These are phyloP conservation scores for Alternaria incomplexa DNA, from an alignment of 2,329 filamentous ascomycete genomes.

Conservation along the genomic window DNA sequence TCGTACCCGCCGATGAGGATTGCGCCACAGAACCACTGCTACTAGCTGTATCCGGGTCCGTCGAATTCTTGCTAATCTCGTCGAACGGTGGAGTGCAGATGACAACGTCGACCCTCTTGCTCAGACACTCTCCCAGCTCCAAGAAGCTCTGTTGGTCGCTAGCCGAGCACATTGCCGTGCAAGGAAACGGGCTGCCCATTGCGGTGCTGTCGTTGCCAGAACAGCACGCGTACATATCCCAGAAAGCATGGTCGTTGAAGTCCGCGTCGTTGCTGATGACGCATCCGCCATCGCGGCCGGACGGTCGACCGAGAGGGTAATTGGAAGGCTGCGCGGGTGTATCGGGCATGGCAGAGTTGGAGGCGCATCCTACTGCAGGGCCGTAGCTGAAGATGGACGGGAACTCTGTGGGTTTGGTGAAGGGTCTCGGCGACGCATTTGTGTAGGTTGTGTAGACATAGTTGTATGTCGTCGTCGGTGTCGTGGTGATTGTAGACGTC, in stretches of 20 bases:
- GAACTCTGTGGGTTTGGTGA: conserved; percentile 15
- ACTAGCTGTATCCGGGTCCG: background rate
- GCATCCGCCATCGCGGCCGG: conserved; percentile 11
- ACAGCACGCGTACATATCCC: conserved; percentile 30
- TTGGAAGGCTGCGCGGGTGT: conserved; percentile 7
- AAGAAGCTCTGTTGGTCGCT: conserved; percentile 14
- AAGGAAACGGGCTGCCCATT: conserved; percentile 7
- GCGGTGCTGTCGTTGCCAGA: conserved; percentile 10
- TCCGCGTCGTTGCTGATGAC: conserved; percentile 26
- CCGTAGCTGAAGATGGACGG: conserved; percentile 21
- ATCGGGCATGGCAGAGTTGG: background rate
- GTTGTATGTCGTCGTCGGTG: conserved; percentile 18
- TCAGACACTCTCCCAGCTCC: conserved; percentile 28
- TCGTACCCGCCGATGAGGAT: background rate
- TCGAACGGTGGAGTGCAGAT: conserved; percentile 17
- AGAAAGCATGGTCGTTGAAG: conserved; percentile 30
- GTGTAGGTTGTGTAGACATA: conserved; percentile 21
- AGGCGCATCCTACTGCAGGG: conserved; percentile 7
- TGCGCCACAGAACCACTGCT: conserved; percentile 2
- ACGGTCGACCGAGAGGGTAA: conserved; percentile 7
- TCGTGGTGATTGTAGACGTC: background rate
- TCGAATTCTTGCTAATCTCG: conserved; percentile 3
- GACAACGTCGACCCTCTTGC: conserved; percentile 21
- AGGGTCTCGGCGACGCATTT: conserved; percentile 11
- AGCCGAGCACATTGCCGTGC: conserved; percentile 16